A percentile compares a stretch with the other conserved stretches of the same genome.
Conservation (phyloP, 441 rosid species). For the Metrosideros polymorpha region DNA sequence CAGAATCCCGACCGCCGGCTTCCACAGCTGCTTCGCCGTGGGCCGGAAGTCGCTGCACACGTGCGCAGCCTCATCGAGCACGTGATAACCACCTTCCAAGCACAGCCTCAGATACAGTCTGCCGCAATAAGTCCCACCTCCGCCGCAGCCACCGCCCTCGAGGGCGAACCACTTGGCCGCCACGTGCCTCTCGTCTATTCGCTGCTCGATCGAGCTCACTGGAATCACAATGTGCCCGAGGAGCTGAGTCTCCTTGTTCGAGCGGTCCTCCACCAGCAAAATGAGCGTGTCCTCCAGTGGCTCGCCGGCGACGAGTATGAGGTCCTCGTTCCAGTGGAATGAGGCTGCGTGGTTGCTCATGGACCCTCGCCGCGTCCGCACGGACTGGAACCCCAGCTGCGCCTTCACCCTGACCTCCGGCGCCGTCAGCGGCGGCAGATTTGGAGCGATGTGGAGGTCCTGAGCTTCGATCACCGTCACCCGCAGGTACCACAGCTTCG, state of each 20-base stretch:
- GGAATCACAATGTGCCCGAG: slow-evolving; percentile 60
- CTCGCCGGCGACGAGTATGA: slow-evolving; percentile 80
- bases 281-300: slow-evolving; percentile 75
- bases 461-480: slow-evolving; percentile 80
- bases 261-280: slow-evolving; percentile 64
- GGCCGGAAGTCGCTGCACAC: slow-evolving; percentile 95
- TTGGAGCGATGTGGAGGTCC: slow-evolving; percentile 62
- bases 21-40: slow-evolving; percentile 94
- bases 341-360: slow-evolving; percentile 57
- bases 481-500: slow-evolving; percentile 88
- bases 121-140: slow-evolving; percentile 32
- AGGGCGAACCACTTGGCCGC: slow-evolving; percentile 61
- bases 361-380: slow-evolving; percentile 60
- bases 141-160: slow-evolving; percentile 29
- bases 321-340: slow-evolving; percentile 85
- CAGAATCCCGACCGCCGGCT: slow-evolving; percentile 75
- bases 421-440: slow-evolving; percentile 71
- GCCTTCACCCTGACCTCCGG: slow-evolving; percentile 81
- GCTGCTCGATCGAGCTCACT: slow-evolving; percentile 59
- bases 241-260: slow-evolving; percentile 29
- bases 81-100: slow-evolving; percentile 95
- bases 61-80: slow-evolving; percentile 96
- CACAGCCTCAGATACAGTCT: slow-evolving; percentile 65
- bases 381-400: slow-evolving; percentile 71
- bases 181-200: slow-evolving; percentile 66